Percentiles rank a stretch among this genome's conserved stretches.
These are phyloP conservation scores for Salvia splendens DNA, from an alignment of 257 asterid genomes.

Conservation along the genomic window DNA sequence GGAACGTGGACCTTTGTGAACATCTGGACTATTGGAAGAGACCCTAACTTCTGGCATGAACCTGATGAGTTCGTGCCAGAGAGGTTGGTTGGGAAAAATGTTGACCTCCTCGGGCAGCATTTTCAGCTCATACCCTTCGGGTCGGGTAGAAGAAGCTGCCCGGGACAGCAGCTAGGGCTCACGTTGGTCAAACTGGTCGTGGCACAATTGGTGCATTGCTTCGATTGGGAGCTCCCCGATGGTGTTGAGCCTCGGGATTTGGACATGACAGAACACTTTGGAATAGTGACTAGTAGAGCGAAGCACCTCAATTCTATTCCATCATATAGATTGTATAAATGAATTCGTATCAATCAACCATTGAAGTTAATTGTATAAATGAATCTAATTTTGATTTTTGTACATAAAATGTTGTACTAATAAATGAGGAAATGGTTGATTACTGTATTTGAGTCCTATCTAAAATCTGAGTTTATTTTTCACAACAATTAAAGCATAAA, in stretches of 20 bases:
- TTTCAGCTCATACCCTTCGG: constrained; percentile 40
- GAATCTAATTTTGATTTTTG: no score
- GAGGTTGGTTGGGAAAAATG: constrained; percentile 29
- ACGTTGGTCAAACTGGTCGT: constrained; percentile 29
- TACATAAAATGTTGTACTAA: no score
- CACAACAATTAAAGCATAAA: no score
- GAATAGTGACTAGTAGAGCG: constrained; percentile 26
- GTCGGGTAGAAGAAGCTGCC: constrained; percentile 43
- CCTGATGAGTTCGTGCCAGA: constrained; percentile 37
- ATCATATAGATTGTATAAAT: constrained; percentile 22
- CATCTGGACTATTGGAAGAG: constrained; percentile 37
- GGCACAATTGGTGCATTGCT: constrained; percentile 45
- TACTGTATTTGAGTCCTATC: no score
- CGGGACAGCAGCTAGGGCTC: constrained; percentile 39
- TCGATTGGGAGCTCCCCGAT: constrained; percentile 39
- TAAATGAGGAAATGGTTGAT: no score
- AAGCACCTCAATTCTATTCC: constrained; percentile 35
- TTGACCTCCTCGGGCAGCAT: constrained; percentile 33
- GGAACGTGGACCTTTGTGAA: constrained; percentile 31
- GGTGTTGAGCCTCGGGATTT: constrained; percentile 28
- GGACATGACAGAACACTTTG: constrained; percentile 36
- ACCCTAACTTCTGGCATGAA: constrained; percentile 31
- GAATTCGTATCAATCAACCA: neutral
- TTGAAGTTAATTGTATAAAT: no score
- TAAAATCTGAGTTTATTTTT: no score